These are phyloP conservation scores for Steccherinum ochraceum DNA, from an alignment of 768 basidiomycete genomes.

Conservation along the genomic window DNA sequence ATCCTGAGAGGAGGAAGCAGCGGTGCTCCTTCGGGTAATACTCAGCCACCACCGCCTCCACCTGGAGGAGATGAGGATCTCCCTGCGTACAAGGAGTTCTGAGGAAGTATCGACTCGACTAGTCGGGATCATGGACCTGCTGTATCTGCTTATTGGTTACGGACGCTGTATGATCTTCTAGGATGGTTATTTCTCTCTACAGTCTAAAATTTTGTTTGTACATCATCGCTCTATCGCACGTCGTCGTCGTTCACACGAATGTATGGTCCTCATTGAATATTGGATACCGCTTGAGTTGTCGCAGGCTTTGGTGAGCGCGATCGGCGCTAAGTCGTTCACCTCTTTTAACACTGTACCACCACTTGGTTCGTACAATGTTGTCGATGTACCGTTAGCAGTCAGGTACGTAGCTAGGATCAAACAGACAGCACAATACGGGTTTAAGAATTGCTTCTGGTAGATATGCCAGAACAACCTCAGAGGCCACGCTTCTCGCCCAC, in stretches of 20 bases:
- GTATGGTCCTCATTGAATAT: not conserved
- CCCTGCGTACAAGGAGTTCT: slow-evolving; percentile 40
- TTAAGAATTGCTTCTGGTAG: not conserved
- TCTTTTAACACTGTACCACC: not conserved
- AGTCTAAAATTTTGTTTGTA: not conserved
- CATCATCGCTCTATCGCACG: not conserved
- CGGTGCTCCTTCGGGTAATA: too few relatives aligned
- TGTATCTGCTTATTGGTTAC: not conserved
- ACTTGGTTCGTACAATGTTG: not conserved
- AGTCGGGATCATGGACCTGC: too few relatives aligned
- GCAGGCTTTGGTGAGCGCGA: not conserved
- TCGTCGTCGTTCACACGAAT: not conserved
- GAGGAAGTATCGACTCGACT: slow-evolving; percentile 1
- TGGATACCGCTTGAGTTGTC: not conserved
- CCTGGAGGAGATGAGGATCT: slow-evolving; percentile 27
- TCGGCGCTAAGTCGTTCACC: not conserved
- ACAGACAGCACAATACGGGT: not conserved
- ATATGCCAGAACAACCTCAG: not conserved
- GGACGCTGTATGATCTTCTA: not conserved
- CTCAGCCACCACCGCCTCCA: too few relatives aligned
- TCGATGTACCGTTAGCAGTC: too few relatives aligned
- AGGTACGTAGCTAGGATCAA: too few relatives aligned
- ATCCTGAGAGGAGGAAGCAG: too few relatives aligned
- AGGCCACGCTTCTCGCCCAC: not conserved
- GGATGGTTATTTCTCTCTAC: not conserved